Conservation (phyloP, 345 rosid species). For the Barbarea vulgaris region DNA sequence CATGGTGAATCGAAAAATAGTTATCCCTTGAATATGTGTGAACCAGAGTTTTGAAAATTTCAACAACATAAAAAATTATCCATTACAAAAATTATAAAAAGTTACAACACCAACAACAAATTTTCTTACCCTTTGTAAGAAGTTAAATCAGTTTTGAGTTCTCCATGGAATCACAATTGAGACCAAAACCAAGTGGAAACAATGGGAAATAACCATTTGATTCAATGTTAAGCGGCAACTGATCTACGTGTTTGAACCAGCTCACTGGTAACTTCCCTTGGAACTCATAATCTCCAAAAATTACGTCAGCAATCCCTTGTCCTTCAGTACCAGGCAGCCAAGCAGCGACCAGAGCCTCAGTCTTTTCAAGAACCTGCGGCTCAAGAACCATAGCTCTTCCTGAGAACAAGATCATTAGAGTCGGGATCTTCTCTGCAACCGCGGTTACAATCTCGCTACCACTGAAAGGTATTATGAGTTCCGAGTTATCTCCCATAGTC, state of each 20-base stretch:
- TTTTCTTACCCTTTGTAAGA: too few relatives aligned
- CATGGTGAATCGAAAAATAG: too few relatives aligned
- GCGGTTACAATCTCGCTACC: slow-evolving; percentile 55
- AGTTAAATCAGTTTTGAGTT: slow-evolving; percentile 10
- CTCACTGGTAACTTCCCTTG: slow-evolving; percentile 42
- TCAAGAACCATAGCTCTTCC: slow-evolving; percentile 81
- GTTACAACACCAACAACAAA: neutral
- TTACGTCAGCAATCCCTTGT: slow-evolving; percentile 37
- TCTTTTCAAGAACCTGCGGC: slow-evolving; percentile 56
- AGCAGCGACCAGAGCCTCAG: slow-evolving; percentile 57
- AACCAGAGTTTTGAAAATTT: neutral
- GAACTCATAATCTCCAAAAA: slow-evolving; percentile 43
- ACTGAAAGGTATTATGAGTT: slow-evolving; percentile 61
- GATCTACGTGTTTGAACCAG: slow-evolving; percentile 46
- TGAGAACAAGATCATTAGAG: slow-evolving; percentile 62
- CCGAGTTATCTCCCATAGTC: slow-evolving; percentile 53
- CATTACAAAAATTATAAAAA: neutral
- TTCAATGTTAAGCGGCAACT: slow-evolving; percentile 53
- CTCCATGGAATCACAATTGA: slow-evolving; percentile 25
- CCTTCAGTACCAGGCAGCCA: slow-evolving; percentile 48
- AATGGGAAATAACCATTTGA: slow-evolving; percentile 54
- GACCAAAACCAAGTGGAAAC: slow-evolving; percentile 75
- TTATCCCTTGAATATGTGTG: too few relatives aligned
- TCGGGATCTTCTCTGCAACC: slow-evolving; percentile 67
- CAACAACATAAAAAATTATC: neutral